Evolutionary conservation across 768 basidiomycete genomes (phyloP).

Genomic region (Heimioporus sp.): DNA sequence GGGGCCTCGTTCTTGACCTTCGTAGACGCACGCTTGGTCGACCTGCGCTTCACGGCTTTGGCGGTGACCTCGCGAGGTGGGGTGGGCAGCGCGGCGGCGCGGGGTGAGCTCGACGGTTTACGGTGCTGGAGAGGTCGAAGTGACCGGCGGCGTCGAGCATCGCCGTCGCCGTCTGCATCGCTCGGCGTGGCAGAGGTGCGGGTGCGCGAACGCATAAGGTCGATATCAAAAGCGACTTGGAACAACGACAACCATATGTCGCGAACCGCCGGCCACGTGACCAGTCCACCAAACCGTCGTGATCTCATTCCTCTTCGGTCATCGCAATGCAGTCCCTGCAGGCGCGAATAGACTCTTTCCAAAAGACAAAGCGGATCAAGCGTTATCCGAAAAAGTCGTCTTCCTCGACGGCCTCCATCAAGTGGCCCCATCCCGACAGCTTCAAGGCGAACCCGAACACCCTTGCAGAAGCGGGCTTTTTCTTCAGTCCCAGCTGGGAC

Average conservation of each 20-base stretch:
- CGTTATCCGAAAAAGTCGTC: conserved; percentile 46
- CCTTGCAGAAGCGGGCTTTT: conserved; percentile 90
- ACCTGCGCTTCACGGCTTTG: conserved; percentile 41
- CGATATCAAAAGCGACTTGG: conserved; percentile 11
- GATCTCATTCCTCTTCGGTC: not conserved
- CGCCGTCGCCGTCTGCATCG: not conserved
- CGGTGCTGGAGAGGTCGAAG: conserved; percentile 16
- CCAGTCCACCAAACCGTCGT: not conserved
- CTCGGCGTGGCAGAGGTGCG: conserved; percentile 10
- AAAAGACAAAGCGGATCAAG: conserved; percentile 58
- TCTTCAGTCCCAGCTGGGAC: conserved; percentile 65
- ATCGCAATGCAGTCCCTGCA: conserved; percentile 50
- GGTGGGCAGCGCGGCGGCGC: conserved; percentile 53
- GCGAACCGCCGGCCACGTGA: conserved; percentile 6
- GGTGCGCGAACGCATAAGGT: conserved; percentile 14
- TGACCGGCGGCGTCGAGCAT: conserved; percentile 14
- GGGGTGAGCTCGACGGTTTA: conserved; percentile 9
- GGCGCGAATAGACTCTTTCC: conserved; percentile 66
- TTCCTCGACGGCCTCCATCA: conserved; percentile 44
- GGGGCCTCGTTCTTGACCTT: conserved; percentile 65
- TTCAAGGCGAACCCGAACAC: conserved; percentile 69
- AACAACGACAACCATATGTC: too few relatives aligned
- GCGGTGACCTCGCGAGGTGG: conserved; percentile 60
- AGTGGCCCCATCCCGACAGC: conserved; percentile 73
- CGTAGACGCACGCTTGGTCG: conserved; percentile 14